Evolutionary conservation across 306 rosid species (phyloP).

Genomic region (Alnus rubra): DNA sequence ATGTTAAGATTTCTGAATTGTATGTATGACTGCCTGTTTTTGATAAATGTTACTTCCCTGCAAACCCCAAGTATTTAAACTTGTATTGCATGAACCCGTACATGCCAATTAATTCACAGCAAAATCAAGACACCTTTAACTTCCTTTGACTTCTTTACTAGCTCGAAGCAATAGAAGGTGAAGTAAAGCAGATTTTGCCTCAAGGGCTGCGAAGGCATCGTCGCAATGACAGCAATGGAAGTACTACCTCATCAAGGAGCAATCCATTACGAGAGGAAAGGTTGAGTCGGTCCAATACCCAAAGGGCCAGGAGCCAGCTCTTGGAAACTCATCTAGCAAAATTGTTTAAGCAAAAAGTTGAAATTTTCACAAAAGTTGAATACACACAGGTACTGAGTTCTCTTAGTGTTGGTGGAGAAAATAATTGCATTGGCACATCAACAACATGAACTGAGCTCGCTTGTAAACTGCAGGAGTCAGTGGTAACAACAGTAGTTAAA

Average conservation of each 20-base stretch:
- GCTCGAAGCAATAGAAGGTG: slow-evolving; percentile 67
- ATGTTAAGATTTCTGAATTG: slow-evolving; percentile 13
- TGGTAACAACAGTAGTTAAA: slow-evolving; percentile 77
- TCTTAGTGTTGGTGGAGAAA: slow-evolving; percentile 27
- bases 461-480: slow-evolving; percentile 71
- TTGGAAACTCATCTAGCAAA: slow-evolving; percentile 96
- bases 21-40: slow-evolving; percentile 10
- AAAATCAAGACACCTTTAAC: slow-evolving; percentile 15
- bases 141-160: slow-evolving; percentile 38
- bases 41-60: background rate
- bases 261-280: slow-evolving; percentile 84
- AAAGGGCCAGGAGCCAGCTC: slow-evolving; percentile 91
- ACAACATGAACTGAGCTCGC: slow-evolving; percentile 28
- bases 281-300: slow-evolving; percentile 68
- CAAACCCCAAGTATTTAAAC: slow-evolving; percentile 1
- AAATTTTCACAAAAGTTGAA: slow-evolving; percentile 92
- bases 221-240: slow-evolving; percentile 85
- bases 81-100: slow-evolving; percentile 11
- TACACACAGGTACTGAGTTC: slow-evolving; percentile 72
- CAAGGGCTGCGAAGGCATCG: slow-evolving; percentile 71
- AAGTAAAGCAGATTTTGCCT: slow-evolving; percentile 86
- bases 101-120: slow-evolving; percentile 18
- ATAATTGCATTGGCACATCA: slow-evolving; percentile 7
- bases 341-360: slow-evolving; percentile 88
- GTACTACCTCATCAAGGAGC: slow-evolving; percentile 85